A percentile compares a stretch with the other conserved stretches of the same genome.
phyloP scores from a whole-genome alignment of 345 rosid genomes.

The Pistacia integerrima region DNA sequence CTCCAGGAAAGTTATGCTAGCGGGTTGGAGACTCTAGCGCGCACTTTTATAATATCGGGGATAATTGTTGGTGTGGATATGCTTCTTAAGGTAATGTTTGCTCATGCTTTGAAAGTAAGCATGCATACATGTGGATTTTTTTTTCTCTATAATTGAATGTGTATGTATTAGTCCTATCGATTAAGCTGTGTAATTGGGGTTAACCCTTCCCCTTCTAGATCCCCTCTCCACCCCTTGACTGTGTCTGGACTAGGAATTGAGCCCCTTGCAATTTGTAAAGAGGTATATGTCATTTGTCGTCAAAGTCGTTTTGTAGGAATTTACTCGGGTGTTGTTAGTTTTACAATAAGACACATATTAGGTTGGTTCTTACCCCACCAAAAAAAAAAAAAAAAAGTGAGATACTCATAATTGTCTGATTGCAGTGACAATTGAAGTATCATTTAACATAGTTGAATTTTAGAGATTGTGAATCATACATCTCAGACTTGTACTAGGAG shows the following conservation, averaged over 20 bases:
- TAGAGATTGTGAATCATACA: not conserved
- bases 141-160: not conserved
- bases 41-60: slow-evolving; percentile 40
- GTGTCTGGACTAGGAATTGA: not conserved
- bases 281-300: not conserved
- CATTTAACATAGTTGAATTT: no score
- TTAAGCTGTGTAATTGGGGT: not conserved
- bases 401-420: not conserved
- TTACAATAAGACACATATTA: no score
- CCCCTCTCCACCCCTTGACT: not conserved
- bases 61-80: slow-evolving; percentile 38
- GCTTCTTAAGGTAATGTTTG: slow-evolving; percentile 42
- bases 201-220: not conserved
- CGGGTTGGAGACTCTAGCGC: slow-evolving; percentile 38
- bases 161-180: not conserved
- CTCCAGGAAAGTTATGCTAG: slow-evolving; percentile 47
- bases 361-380: no score
- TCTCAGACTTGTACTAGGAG: not conserved
- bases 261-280: not conserved
- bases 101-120: not conserved
- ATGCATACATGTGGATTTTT: not conserved
- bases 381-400: no score
- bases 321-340: no score
- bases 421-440: not conserved
- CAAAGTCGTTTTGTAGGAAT: not conserved